These are phyloP conservation scores for Brettanomyces sp. DNA, from an alignment of 805 yeast genomes.

Conservation along the genomic window DNA sequence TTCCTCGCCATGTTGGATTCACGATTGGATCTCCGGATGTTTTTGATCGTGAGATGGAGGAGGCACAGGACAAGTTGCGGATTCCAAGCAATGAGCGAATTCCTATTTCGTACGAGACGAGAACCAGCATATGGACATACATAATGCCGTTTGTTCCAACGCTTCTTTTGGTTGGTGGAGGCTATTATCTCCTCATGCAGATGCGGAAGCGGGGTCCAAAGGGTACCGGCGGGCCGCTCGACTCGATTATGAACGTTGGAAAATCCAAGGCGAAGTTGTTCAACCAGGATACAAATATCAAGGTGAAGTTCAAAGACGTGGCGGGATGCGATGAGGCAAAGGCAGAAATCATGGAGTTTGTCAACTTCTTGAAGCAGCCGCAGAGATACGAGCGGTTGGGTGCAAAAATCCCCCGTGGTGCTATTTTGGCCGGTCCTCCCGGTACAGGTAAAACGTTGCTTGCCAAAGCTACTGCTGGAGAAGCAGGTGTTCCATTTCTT, in stretches of 20 bases:
- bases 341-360: conserved; percentile 97
- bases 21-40: conserved; percentile 82
- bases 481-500: conserved; percentile 94
- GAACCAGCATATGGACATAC: conserved; percentile 56
- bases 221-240: conserved; percentile 58
- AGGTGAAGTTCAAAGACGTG: conserved; percentile 83
- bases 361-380: conserved; percentile 84
- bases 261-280: conserved; percentile 85
- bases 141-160: conserved; percentile 83
- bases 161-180: conserved; percentile 75
- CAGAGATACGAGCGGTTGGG: conserved; percentile 85
- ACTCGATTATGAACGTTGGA: conserved; percentile 77
- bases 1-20: conserved; percentile 36
- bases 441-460: conserved; percentile 98
- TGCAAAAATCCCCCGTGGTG: conserved; percentile 97
- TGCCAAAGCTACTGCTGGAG: conserved; percentile 99
- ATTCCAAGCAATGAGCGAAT: conserved; percentile 56
- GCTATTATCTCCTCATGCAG: conserved; percentile 50
- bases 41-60: conserved; percentile 72
- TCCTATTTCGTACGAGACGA: conserved; percentile 74
- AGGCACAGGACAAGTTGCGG: conserved; percentile 62
- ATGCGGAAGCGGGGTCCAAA: conserved; percentile 32
- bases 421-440: conserved; percentile 95
- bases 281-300: conserved; percentile 86
- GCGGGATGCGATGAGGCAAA: conserved; percentile 98